Evolutionary conservation across 331 rosid genomes (phyloP).

Genomic region (Stylosanthes scabra): DNA sequence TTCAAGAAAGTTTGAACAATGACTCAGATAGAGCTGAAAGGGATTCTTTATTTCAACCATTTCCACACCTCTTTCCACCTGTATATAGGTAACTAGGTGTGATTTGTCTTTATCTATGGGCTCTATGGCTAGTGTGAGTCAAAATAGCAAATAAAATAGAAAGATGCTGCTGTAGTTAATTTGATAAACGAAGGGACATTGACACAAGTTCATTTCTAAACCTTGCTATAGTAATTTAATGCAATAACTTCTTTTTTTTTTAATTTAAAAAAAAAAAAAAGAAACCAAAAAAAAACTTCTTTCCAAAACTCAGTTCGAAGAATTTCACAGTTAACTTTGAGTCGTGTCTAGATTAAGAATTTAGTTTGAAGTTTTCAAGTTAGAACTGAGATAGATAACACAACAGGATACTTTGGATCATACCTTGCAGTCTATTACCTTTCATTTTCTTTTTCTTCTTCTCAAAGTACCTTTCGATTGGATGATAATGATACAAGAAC

Average conservation of each 20-base stretch:
- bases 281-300: too few species aligned
- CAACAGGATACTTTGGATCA: constrained; percentile 4
- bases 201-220: neutral
- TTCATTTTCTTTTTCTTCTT: neutral
- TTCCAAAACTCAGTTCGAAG: constrained; percentile 6
- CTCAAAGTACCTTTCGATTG: constrained; percentile 1
- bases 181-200: constrained; percentile 9
- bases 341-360: neutral
- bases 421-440: neutral
- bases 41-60: constrained; percentile 63
- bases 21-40: constrained; percentile 51
- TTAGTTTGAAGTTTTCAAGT: neutral
- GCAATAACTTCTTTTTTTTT: neutral
- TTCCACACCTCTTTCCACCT: constrained; percentile 55
- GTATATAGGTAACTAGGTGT: constrained; percentile 63
- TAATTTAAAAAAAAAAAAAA: neutral
- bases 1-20: constrained; percentile 77
- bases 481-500: constrained; percentile 23
- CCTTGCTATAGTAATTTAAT: neutral
- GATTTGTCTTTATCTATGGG: constrained; percentile 25
- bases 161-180: constrained; percentile 1
- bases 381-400: neutral
- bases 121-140: neutral
- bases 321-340: constrained; percentile 1
- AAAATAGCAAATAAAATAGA: constrained; percentile 3